A percentile compares a stretch with the other conserved stretches of the same genome.
Evolutionary conservation across 1,284 basidiomycete genomes (phyloP).

Genomic region (Ustilago shanxiensis): DNA sequence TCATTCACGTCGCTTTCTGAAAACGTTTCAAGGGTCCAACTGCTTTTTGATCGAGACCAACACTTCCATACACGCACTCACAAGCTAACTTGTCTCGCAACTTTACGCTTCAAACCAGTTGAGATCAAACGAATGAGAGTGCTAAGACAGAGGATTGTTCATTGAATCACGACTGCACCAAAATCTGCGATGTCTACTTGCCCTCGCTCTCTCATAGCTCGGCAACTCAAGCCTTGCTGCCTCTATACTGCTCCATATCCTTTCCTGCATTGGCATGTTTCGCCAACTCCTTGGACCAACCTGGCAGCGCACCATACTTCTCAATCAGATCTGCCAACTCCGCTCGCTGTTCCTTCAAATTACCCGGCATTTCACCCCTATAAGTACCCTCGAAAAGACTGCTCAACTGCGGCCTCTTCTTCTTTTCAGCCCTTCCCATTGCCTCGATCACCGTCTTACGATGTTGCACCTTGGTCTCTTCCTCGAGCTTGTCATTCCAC

Average conservation of each 20-base stretch:
- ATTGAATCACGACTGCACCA: neutral
- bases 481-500: constrained; percentile 85
- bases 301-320: constrained; percentile 86
- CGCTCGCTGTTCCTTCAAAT: constrained; percentile 82
- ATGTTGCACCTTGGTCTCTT: constrained; percentile 78
- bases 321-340: constrained; percentile 81
- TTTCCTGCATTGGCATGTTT: constrained; percentile 84
- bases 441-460: constrained; percentile 82
- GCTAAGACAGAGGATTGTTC: neutral
- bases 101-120: neutral
- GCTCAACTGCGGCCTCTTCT: constrained; percentile 79
- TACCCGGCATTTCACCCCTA: constrained; percentile 69
- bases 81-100: neutral
- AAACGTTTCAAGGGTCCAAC: neutral
- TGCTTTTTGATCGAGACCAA: neutral
- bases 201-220: too few relatives aligned
- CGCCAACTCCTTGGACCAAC: constrained; percentile 83
- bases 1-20: too few relatives aligned
- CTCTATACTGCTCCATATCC: constrained; percentile 73
- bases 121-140: too few relatives aligned
- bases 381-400: constrained; percentile 91
- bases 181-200: neutral
- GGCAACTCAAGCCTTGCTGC: constrained; percentile 7
- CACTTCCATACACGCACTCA: constrained; percentile 1
- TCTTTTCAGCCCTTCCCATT: constrained; percentile 82